Evolutionary conservation across 2,329 filamentous ascomycete species (phyloP).

Genomic region (Ophiostoma sp.): DNA sequence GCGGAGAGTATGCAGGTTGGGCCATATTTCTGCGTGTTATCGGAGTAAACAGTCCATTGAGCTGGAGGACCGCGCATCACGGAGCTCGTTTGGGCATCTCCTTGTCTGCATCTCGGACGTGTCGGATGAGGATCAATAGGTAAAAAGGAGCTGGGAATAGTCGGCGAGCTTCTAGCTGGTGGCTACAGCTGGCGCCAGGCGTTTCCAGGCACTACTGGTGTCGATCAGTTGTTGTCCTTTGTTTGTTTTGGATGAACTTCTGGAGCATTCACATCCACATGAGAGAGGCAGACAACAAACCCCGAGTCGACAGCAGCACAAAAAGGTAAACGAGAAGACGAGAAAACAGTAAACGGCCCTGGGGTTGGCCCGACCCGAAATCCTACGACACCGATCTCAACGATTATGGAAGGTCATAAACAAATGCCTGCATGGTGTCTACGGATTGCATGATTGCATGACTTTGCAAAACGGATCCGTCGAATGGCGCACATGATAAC

Average conservation of each 20-base stretch:
- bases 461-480: not conserved
- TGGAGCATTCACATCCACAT: not conserved
- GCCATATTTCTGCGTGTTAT: not conserved
- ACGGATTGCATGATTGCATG: not conserved
- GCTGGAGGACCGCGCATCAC: not conserved
- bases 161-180: not conserved
- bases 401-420: not conserved
- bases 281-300: not conserved
- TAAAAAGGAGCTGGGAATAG: not conserved
- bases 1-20: not conserved
- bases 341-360: not conserved
- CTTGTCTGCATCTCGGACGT: not conserved
- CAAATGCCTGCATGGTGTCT: not conserved
- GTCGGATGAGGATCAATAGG: not conserved
- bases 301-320: not conserved
- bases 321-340: not conserved
- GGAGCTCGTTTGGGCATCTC: not conserved
- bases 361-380: not conserved
- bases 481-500: not conserved
- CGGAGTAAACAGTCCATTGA: not conserved
- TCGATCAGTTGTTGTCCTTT: not conserved
- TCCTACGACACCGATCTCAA: not conserved
- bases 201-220: not conserved
- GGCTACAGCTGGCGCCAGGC: not conserved
- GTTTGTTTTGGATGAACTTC: not conserved